These are phyloP conservation scores for Pseudevernia furfuracea DNA, from an alignment of 495 filamentous ascomycete species.

Conservation along the genomic window DNA sequence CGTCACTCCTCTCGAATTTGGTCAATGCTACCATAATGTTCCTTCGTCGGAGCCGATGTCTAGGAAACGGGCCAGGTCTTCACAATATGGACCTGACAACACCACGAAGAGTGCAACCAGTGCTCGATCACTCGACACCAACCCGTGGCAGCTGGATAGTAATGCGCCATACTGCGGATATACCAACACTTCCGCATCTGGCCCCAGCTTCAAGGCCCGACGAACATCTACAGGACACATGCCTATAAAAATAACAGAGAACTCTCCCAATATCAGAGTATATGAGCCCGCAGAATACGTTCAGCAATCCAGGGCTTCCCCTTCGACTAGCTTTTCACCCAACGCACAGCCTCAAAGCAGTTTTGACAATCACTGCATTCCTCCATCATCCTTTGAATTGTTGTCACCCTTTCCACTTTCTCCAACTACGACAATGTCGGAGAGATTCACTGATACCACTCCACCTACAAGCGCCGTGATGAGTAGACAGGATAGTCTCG, in stretches of 20 bases:
- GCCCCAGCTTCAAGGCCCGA: neutral
- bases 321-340: neutral
- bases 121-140: neutral
- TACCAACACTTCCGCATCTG: neutral
- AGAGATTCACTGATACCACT: neutral
- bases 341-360: too few relatives aligned
- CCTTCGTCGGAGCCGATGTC: neutral
- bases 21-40: neutral
- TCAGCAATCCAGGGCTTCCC: neutral
- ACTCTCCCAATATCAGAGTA: neutral
- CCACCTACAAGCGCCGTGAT: neutral
- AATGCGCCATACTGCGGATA: conserved; percentile 1
- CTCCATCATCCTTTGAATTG: neutral
- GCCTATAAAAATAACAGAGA: neutral
- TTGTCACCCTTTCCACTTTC: neutral
- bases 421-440: conserved; percentile 1
- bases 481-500: conserved; percentile 2
- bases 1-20: neutral
- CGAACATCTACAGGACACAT: neutral
- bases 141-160: neutral
- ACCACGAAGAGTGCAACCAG: neutral
- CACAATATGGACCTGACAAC: neutral
- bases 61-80: conserved; percentile 1
- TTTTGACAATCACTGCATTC: neutral
- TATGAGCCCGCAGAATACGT: conserved; percentile 3